phyloP scores from a whole-genome alignment of 1,284 basidiomycete species.

The Rhodotorula sp. region DNA sequence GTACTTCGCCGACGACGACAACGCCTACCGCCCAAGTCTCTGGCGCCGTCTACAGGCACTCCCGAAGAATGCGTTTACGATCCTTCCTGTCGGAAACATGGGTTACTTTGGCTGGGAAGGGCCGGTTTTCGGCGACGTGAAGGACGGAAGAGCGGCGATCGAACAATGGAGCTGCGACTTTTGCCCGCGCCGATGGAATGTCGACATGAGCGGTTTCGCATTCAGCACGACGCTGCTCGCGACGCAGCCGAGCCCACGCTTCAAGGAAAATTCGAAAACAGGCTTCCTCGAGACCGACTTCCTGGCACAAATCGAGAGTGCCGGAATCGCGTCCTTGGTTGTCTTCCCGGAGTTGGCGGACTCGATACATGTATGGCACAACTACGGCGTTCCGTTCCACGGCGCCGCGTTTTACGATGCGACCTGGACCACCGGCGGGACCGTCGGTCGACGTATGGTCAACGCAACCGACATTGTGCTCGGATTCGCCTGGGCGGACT shows the following conservation, averaged over 20 bases:
- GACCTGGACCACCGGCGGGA: background rate
- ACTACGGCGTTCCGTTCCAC: conserved; percentile 3
- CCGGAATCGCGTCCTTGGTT: background rate
- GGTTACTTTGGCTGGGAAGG: conserved; percentile 15
- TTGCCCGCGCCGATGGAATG: conserved; percentile 16
- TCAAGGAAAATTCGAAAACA: background rate
- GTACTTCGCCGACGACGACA: conserved; percentile 25
- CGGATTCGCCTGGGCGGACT: background rate
- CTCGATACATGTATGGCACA: conserved; percentile 7
- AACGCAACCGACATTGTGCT: background rate
- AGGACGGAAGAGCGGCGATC: background rate
- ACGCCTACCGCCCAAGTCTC: background rate
- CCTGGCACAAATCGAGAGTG: background rate
- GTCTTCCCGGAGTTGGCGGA: background rate
- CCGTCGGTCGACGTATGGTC: background rate
- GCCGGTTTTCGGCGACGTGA: background rate
- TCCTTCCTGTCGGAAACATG: conserved; percentile 12
- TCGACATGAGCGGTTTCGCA: conserved; percentile 22
- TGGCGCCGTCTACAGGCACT: background rate
- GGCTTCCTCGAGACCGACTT: conserved; percentile 12
- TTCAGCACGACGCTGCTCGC: conserved; percentile 7
- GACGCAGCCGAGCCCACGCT: background rate
- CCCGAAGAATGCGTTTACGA: background rate
- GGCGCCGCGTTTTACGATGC: conserved; percentile 7
- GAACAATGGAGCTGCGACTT: conserved; percentile 18